phyloP scores from a whole-genome alignment of 1,284 basidiomycete genomes.

The Ganoderma leucocontextum region DNA sequence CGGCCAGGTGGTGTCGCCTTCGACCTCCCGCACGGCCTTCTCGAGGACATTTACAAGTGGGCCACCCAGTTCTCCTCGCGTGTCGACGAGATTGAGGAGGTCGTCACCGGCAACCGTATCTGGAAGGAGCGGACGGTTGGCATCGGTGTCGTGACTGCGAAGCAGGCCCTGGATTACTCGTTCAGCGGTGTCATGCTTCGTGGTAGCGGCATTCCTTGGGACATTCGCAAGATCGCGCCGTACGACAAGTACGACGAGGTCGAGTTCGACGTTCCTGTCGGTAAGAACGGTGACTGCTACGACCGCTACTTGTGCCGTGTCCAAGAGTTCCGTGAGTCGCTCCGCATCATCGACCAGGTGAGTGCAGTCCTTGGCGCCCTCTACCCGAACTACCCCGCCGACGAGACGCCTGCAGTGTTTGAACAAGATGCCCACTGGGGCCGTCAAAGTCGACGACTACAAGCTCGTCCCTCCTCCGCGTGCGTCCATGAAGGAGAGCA shows the following conservation, averaged over 20 bases:
- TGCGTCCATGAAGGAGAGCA: constrained; percentile 98
- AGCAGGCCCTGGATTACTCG: constrained; percentile 92
- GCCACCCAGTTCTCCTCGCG: constrained; percentile 92
- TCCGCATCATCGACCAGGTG: constrained; percentile 89
- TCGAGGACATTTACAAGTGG: constrained; percentile 99
- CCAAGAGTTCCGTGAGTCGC: constrained; percentile 96
- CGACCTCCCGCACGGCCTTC: constrained; percentile 94
- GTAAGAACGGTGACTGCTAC: constrained; percentile 97
- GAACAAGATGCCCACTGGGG: constrained; percentile 97
- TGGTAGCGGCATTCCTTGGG: constrained; percentile 95
- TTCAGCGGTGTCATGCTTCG: constrained; percentile 98
- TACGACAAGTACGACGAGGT: constrained; percentile 99
- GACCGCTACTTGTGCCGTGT: constrained; percentile 97
- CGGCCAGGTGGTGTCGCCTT: constrained; percentile 98
- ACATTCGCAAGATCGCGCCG: constrained; percentile 90
- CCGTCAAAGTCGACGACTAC: constrained; percentile 96
- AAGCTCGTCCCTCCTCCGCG: constrained; percentile 98
- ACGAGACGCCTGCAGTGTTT: constrained; percentile 66
- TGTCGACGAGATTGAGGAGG: constrained; percentile 98
- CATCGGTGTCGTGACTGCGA: constrained; percentile 90
- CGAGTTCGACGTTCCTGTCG: constrained; percentile 97
- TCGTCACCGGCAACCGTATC: constrained; percentile 97
- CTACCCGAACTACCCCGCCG: neutral
- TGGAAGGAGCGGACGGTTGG: constrained; percentile 97
- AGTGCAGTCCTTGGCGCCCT: constrained; percentile 18